Evolutionary conservation across 2,329 filamentous ascomycete species (phyloP), one percentile per base, ranked within the genome.

Genomic region (Arachnopeziza araneosa): DNA sequence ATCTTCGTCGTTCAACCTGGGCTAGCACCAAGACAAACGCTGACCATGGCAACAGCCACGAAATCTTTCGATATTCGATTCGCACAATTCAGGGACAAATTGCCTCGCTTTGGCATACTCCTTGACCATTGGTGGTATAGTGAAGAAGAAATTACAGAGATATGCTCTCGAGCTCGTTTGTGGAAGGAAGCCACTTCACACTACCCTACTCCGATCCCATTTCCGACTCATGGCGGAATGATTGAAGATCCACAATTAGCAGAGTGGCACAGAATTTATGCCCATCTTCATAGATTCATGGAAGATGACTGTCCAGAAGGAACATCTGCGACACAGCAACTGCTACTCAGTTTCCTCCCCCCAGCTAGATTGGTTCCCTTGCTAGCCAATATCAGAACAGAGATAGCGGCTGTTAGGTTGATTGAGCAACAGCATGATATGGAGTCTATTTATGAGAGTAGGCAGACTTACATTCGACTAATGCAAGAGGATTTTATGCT

Each of bases 61-160:
- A 7, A 14, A 14, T 32, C 30, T 7, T 60, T 56, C 49, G 23
- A 57, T 8, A 10, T 12, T 17, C 32, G 44, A 12, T 60, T 60
- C 24, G 23, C 52, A 19, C 8, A 49, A 4, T 64, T 53, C 50
- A 54, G 57, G 21, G 3, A 52, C 2, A 24, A 22, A 9, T 14
- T 64, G 1, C 30, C 56, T 8, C 44, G 19, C 1, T 22, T 55
- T 22, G 60, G 62, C 8, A 54, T 62, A 9, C 24, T 57, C 1
- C 23, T 64, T 1, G 58, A 62, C 49, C 49, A 17, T 26, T 60
- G 57, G 54, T 60, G 54, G 53, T 62, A 55, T 24, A 51, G n/a
- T 24, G n/a, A 44, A 7, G 22, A 23, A 22, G 50, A 49, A 12
- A 60, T 62, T 14, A 48, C 26, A 24, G 58, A 61, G 23, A 24